Conservation (phyloP, 2,329 filamentous ascomycete species). For the Pseudogymnoascus sp. region DNA sequence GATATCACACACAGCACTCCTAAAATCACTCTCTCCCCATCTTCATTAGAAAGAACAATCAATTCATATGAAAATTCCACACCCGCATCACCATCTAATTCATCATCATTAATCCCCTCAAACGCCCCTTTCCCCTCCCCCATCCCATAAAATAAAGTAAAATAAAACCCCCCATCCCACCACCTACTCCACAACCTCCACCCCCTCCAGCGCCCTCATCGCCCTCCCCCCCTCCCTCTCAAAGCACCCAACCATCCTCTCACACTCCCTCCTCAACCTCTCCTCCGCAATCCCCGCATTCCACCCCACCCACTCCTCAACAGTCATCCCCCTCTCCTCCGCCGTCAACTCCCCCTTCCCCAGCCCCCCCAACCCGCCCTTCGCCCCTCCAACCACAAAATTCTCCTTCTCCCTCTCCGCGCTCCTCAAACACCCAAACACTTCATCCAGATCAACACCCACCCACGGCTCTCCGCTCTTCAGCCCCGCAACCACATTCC, state of each 20-base stretch:
- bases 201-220: conserved; percentile 67
- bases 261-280: conserved; percentile 72
- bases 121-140: neutral
- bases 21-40: neutral
- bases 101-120: neutral
- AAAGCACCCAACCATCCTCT: conserved; percentile 73
- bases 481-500: conserved; percentile 49
- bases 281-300: conserved; percentile 77
- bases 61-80: neutral
- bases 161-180: neutral
- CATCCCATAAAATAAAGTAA: neutral
- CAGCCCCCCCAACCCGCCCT: conserved; percentile 30
- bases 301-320: conserved; percentile 84
- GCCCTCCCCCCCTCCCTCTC: conserved; percentile 76
- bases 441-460: conserved; percentile 65
- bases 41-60: neutral
- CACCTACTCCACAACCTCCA: conserved; percentile 34
- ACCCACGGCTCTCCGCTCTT: conserved; percentile 59
- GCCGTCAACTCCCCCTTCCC: conserved; percentile 58
- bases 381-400: conserved; percentile 40
- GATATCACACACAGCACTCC: no score
- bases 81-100: neutral
- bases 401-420: conserved; percentile 37
- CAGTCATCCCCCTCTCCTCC: conserved; percentile 80
- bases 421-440: conserved; percentile 45